Base-by-base conservation (phyloP, 1,284 basidiomycete genomes). In the Filobasidium uniguttulatum region DNA sequence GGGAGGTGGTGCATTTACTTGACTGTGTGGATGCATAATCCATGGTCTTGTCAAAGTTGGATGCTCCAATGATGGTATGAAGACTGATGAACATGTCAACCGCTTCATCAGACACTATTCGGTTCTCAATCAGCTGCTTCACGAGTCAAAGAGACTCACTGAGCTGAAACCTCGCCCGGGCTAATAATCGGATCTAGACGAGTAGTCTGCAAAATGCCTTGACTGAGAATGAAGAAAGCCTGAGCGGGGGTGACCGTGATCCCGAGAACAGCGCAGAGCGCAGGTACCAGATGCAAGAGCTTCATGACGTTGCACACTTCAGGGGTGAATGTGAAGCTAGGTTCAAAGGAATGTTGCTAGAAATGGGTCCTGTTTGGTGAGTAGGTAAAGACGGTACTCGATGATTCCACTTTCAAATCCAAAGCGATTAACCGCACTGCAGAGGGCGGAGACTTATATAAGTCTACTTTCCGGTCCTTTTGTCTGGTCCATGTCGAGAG, bases 21-120 rank as follows among this genome's bases (percentile, higher is more conserved):
- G 54, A 49, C 37, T 54, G 63, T 23, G 61, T 57, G 14, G 56
- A 60, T 46, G 58, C 62, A 51, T 62, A 65, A 30, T 57, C 57
- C 57, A 64, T 61, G n/a, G 56, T 56, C 41, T 48, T 49, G 53
- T 62, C 55, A 55, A 71, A 72, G 53, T 62, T 63, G 47, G 62
- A 64, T n/a, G 67, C 69, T 44, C 72, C 72, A 33, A 65, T 63
- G 41, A 73, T 60, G 12, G 61, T 55, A 54, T 67, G 65, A 8
- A 67, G 59, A 52, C 52, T 53, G 26, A 20, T 8, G 19, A 9
- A 44, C 38, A 6, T 14, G n/a, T 1, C 15, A 28, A 19, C 19
- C 6, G 20, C n/a, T 38, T 17, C 2, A 5, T 15, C 22, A 17
- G 7, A 45, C 9, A 7, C 28, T 5, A 45, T 33, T 5, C 15